Evolutionary conservation across 805 yeast genomes (phyloP).

Genomic region (Priceomyces melissophilus): DNA sequence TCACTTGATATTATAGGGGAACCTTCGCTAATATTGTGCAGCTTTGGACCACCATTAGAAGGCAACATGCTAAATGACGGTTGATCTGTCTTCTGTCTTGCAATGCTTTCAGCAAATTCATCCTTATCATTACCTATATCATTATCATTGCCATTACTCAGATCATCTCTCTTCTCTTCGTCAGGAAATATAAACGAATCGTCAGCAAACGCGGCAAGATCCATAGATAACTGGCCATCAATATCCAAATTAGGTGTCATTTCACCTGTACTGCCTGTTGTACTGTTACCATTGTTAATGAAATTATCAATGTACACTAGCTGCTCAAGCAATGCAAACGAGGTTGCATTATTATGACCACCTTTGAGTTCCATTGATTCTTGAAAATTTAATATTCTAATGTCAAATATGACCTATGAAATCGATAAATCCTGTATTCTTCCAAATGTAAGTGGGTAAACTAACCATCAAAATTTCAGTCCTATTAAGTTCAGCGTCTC

Average conservation of each 20-base stretch:
- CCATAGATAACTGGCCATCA: conserved; percentile 44
- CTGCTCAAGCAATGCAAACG: conserved; percentile 61
- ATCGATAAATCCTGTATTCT: no score
- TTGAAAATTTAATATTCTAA: no score
- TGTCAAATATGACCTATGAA: no score
- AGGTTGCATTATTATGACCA: conserved; percentile 14
- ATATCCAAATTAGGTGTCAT: conserved; percentile 39
- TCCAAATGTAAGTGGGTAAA: no score
- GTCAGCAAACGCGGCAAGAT: conserved; percentile 79
- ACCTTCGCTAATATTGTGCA: not conserved
- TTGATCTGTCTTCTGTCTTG: not conserved
- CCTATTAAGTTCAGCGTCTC: no score
- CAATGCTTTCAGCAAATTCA: not conserved
- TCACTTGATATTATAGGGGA: no score
- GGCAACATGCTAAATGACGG: not conserved
- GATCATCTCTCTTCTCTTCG: conserved; percentile 56
- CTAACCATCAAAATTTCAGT: no score
- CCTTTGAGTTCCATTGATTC: conserved; percentile 2
- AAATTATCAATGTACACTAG: conserved; percentile 77
- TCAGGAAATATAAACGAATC: conserved; percentile 79
- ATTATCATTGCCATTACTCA: conserved; percentile 5
- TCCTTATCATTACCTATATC: not conserved
- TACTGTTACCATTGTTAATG: conserved; percentile 43
- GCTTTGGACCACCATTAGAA: not conserved
- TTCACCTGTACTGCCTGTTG: conserved; percentile 13